A percentile compares a stretch with the other conserved stretches of the same genome.
Evolutionary conservation across 768 basidiomycete genomes (phyloP).

Genomic region (Sutorius australiensis): DNA sequence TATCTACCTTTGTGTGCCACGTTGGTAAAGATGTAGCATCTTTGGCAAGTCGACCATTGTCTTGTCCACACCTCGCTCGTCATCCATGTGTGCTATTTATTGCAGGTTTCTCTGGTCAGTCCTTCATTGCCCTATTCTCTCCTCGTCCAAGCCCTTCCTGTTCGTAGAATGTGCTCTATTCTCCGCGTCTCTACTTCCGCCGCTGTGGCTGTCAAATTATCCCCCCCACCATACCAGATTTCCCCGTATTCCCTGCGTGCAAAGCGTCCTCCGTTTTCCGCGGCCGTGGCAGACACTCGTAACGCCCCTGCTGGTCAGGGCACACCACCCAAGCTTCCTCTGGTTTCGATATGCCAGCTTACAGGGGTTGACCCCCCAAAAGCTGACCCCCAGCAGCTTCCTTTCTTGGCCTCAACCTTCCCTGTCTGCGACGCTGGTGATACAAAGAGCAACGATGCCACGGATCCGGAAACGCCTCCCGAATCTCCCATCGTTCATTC

Average conservation of each 20-base stretch:
- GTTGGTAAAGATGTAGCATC: conserved; percentile 1
- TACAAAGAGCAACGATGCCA: neutral
- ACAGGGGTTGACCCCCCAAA: neutral
- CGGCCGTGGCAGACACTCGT: neutral
- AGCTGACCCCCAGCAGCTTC: neutral
- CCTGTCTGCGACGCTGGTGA: neutral
- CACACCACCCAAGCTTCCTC: neutral
- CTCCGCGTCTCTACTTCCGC: conserved; percentile 3
- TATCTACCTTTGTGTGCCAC: conserved; percentile 7
- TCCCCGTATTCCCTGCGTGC: neutral
- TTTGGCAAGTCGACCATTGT: conserved; percentile 13
- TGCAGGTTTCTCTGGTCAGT: neutral
- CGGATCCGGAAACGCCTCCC: neutral
- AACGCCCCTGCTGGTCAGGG: neutral
- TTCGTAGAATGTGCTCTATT: conserved; percentile 12
- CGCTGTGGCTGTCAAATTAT: conserved; percentile 2
- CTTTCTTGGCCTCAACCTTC: neutral
- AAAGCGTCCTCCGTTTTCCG: conserved; percentile 5
- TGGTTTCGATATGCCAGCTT: neutral
- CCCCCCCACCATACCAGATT: neutral
- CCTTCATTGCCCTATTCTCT: neutral
- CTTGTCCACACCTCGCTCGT: conserved; percentile 5
- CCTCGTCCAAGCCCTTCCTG: neutral
- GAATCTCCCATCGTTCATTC: neutral
- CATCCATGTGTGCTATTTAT: conserved; percentile 17